These are phyloP conservation scores for Epichloe uncinata DNA, from an alignment of 2,329 filamentous ascomycete species.

Conservation along the genomic window DNA sequence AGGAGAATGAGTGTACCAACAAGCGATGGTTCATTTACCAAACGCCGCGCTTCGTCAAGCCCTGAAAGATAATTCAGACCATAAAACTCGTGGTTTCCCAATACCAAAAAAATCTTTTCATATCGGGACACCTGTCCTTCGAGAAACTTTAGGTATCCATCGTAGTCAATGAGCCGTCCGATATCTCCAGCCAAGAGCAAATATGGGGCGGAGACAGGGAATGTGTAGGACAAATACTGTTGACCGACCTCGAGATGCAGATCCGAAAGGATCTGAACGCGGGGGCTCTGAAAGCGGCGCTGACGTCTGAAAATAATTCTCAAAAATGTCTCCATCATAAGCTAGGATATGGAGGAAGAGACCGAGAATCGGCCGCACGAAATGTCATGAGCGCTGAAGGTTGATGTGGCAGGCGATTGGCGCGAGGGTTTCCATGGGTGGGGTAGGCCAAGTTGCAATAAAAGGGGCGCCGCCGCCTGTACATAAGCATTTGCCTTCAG, in stretches of 20 bases:
- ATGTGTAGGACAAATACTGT: slow-evolving; percentile 28
- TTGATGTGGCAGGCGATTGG: background rate
- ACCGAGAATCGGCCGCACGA: background rate
- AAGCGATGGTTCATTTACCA: slow-evolving; percentile 26
- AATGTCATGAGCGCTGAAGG: background rate
- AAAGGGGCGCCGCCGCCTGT: background rate
- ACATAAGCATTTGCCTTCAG: background rate
- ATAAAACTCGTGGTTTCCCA: slow-evolving; percentile 44
- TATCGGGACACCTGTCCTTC: slow-evolving; percentile 26
- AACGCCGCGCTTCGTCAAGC: slow-evolving; percentile 21
- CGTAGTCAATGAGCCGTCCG: slow-evolving; percentile 33
- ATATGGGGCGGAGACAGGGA: slow-evolving; percentile 26
- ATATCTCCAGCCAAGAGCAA: slow-evolving; percentile 38
- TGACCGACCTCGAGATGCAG: slow-evolving; percentile 34
- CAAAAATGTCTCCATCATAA: slow-evolving; percentile 2
- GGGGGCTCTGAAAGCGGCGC: background rate
- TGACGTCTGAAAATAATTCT: background rate
- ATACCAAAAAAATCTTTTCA: slow-evolving; percentile 32
- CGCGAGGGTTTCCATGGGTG: background rate
- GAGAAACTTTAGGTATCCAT: slow-evolving; percentile 31
- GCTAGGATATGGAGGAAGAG: background rate
- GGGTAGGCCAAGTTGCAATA: background rate
- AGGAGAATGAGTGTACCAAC: slow-evolving; percentile 28
- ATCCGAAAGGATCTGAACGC: slow-evolving; percentile 30
- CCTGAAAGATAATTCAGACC: slow-evolving; percentile 25